Percentiles rank a stretch among this genome's conserved stretches.
These are phyloP conservation scores for Aphanomyces astaci DNA, from an alignment of 352 stramenopile genomes.

Conservation along the genomic window DNA sequence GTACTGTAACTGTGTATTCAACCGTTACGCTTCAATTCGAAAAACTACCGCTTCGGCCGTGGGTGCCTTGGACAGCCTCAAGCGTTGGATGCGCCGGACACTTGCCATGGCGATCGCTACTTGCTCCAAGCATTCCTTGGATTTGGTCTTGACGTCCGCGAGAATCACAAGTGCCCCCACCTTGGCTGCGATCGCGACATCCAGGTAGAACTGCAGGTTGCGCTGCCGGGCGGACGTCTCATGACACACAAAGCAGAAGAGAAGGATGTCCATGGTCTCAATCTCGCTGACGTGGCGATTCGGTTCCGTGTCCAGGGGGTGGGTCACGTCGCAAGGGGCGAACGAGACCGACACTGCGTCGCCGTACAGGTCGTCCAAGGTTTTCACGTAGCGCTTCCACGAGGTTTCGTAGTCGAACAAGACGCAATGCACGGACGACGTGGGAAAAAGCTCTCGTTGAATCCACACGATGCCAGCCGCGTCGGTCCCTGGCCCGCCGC, in stretches of 20 bases:
- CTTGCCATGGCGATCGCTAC: constrained; percentile 3
- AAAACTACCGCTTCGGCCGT: constrained; percentile 20
- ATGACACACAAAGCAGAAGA: constrained; percentile 24
- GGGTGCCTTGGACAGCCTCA: constrained; percentile 11
- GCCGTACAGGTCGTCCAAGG: constrained; percentile 17
- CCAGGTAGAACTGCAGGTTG: constrained; percentile 19
- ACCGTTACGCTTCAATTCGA: not conserved
- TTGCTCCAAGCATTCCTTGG: constrained; percentile 18
- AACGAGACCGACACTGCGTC: constrained; percentile 12
- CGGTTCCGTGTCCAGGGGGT: not conserved
- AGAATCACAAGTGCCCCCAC: constrained; percentile 10
- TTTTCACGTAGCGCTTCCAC: constrained; percentile 20
- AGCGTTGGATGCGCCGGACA: not conserved
- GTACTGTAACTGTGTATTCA: too few relatives aligned
- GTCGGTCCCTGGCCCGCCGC: constrained; percentile 18
- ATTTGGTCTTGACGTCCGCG: constrained; percentile 22
- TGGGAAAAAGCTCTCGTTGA: constrained; percentile 14
- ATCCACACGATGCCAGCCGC: constrained; percentile 22
- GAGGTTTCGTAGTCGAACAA: constrained; percentile 22
- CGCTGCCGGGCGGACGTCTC: constrained; percentile 17
- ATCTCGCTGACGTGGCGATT: constrained; percentile 18
- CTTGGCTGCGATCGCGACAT: not conserved
- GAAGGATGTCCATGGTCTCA: constrained; percentile 12
- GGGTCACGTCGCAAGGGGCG: constrained; percentile 17
- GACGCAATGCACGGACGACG: constrained; percentile 7